Conservation (phyloP, 2,329 filamentous ascomycete species). For the Dactylellina drechsleri region DNA sequence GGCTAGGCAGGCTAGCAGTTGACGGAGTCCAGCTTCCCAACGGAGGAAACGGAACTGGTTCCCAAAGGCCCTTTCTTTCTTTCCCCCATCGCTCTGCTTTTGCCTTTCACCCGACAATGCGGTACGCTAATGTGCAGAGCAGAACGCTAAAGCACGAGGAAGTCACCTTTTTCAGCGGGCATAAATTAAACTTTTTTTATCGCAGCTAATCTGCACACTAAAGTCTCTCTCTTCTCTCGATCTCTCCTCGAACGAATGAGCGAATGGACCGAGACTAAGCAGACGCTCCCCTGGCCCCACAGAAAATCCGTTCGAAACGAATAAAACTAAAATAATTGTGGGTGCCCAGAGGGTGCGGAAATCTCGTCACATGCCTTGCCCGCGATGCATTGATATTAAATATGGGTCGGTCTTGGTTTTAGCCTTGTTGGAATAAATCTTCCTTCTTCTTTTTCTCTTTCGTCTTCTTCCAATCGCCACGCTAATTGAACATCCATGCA, state of each 20-base stretch:
- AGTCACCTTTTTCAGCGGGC: too few species aligned
- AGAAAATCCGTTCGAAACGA: background rate
- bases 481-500: slow-evolving; percentile 13
- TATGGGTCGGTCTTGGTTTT: slow-evolving; percentile 1
- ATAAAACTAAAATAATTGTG: background rate
- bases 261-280: too few species aligned
- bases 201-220: too few species aligned
- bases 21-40: slow-evolving; percentile 10
- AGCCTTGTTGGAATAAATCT: slow-evolving; percentile 13
- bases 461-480: too few species aligned
- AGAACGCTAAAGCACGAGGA: slow-evolving; percentile 1
- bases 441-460: background rate
- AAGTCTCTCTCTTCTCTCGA: too few species aligned
- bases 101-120: slow-evolving; percentile 33
- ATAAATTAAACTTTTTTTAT: too few species aligned
- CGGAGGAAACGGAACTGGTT: slow-evolving; percentile 49
- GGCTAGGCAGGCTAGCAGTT: background rate
- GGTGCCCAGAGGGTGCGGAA: background rate
- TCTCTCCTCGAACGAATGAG: too few species aligned
- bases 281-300: background rate
- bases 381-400: background rate
- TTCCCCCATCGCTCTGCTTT: too few species aligned
- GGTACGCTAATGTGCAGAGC: slow-evolving; percentile 1
- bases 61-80: slow-evolving; percentile 27
- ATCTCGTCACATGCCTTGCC: slow-evolving; percentile 31